Percentiles rank a stretch among this genome's conserved stretches.
Conservation (phyloP, 75 land plant genomes). For the Pinus albicaulis region DNA sequence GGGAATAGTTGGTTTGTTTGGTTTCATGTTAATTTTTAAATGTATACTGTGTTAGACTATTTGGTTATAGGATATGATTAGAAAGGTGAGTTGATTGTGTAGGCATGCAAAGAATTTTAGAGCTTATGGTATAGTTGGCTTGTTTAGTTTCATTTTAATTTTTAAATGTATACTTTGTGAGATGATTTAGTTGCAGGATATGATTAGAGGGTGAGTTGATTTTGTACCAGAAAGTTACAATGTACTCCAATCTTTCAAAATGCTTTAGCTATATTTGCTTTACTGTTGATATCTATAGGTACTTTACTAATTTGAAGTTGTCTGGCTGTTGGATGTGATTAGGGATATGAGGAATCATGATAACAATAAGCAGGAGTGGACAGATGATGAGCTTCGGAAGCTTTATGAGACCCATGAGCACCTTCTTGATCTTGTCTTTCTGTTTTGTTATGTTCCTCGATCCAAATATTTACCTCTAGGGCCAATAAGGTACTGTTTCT, state of each 20-base stretch:
- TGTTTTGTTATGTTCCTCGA: slow-evolving; percentile 95
- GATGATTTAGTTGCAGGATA: too few species aligned
- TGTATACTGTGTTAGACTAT: too few species aligned
- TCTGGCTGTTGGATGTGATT: slow-evolving; percentile 1
- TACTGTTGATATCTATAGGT: neutral
- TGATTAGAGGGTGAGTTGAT: too few species aligned
- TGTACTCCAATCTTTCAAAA: neutral
- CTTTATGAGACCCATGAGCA: slow-evolving; percentile 94
- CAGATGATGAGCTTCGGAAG: slow-evolving; percentile 89
- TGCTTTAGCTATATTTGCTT: neutral
- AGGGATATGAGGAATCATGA: slow-evolving; percentile 98
- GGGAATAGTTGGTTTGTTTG: too few species aligned
- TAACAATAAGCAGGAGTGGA: slow-evolving; percentile 94
- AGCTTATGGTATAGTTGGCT: too few species aligned
- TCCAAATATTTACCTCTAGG: slow-evolving; percentile 97
- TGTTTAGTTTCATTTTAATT: too few species aligned
- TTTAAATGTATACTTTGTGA: too few species aligned
- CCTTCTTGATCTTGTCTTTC: slow-evolving; percentile 88
- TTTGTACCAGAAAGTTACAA: neutral
- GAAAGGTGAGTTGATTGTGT: too few species aligned
- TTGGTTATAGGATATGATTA: too few species aligned
- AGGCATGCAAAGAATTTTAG: too few species aligned
- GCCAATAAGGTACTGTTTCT: slow-evolving; percentile 76
- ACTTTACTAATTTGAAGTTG: neutral
- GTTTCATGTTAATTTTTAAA: too few species aligned